Evolutionary conservation across 805 yeast genomes (phyloP), one percentile per base, ranked within the genome.

Genomic region (Tetrapisispora phaffii): DNA sequence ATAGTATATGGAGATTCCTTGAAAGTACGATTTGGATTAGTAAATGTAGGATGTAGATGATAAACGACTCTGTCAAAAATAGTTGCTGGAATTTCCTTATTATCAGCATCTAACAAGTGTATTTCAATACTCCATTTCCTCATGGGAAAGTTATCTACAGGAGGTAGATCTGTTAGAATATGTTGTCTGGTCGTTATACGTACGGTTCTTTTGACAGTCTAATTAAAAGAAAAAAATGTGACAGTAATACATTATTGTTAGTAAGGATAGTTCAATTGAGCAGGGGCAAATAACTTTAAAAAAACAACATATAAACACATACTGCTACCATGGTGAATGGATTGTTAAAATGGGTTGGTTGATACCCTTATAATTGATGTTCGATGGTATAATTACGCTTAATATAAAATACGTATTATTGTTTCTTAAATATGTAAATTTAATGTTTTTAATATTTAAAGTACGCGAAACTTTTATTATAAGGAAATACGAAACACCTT

Each of bases 1-100:
- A 90, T 82, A 58, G 68, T 76, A 69, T 90, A 90, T 9, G 98
- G 98, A 12, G 85, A 76, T 59, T 80, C 81, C 58, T 85, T 86
- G 59, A 87, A 62, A 13, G 83, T 72, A 62, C 97, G 77, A 50
- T 77, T 81, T 7, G 97, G 97, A 64, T 88, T 88, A 41, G 78
- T 79, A 66, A 90, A 90, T 9, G 97, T 93, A 38, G 97, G 97
- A 70, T 90, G 98, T 53, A 93, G 75, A 54, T 87, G 82, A 65
- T 90, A 90, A 8, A 95, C 87, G 42, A 88, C 97, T 65, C 84
- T 85, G 63, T 93, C 97, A 60, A 90, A 85, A 47, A 90, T 75
- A 39, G 73, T 78, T 2, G 97, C 97, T n/a, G 96, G 90, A 39
- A 85, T 71, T 55, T 82, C 90, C 46, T 80, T 76, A 28, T 95